These are phyloP conservation scores for Durusdinium trenchii DNA, from an alignment of 73 alveolate genomes.

Conservation along the genomic window DNA sequence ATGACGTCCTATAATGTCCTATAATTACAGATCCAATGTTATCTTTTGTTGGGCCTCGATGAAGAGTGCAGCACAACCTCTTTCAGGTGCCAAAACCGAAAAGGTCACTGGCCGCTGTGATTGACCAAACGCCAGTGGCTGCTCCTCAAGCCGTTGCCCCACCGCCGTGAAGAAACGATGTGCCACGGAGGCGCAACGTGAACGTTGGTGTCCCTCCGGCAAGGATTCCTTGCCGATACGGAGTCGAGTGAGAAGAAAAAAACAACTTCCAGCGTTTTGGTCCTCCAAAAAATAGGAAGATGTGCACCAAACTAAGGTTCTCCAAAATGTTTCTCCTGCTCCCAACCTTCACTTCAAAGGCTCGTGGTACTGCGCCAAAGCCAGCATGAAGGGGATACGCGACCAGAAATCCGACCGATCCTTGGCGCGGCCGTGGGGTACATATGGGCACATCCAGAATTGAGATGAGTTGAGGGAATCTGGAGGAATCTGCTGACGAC, in stretches of 20 bases:
- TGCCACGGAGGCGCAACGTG: conserved; percentile 9
- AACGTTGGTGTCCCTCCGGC: not conserved
- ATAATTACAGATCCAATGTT: too few species aligned
- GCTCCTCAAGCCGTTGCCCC: not conserved
- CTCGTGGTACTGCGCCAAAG: conserved; percentile 87
- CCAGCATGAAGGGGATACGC: conserved; percentile 73
- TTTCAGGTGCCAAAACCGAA: too few species aligned
- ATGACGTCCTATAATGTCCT: too few species aligned
- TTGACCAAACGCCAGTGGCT: not conserved
- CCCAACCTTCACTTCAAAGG: not conserved
- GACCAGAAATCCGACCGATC: conserved; percentile 91
- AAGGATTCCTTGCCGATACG: too few species aligned
- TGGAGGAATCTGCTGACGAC: not conserved
- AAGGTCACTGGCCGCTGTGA: too few species aligned
- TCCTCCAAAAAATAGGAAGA: too few species aligned
- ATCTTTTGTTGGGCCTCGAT: too few species aligned
- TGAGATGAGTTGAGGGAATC: not conserved
- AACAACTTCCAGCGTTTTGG: not conserved
- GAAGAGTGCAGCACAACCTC: too few species aligned
- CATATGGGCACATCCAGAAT: too few species aligned
- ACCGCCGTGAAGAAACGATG: conserved; percentile 30
- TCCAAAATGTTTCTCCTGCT: too few species aligned
- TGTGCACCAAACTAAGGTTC: too few species aligned
- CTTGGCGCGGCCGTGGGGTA: not conserved
- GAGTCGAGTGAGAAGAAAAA: too few species aligned